Percentiles rank a stretch among this genome's conserved stretches.
phyloP scores from a whole-genome alignment of 441 rosid genomes.

The Sinapis alba region DNA sequence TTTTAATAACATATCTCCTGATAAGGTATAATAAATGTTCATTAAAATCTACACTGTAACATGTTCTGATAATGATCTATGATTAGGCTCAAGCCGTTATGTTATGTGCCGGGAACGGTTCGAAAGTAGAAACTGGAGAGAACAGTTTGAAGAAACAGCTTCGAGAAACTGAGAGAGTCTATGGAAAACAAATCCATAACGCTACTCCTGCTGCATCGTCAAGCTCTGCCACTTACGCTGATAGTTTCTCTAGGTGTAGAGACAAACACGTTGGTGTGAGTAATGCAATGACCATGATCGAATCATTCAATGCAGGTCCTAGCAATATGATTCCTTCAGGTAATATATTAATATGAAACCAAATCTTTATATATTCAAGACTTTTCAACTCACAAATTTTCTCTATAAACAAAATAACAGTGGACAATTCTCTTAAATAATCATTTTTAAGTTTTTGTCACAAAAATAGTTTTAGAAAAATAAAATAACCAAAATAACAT shows the following conservation, averaged over 20 bases:
- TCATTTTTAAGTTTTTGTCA: no score
- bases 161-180: conserved; percentile 46
- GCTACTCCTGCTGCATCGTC: conserved; percentile 61
- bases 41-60: background rate
- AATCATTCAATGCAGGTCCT: conserved; percentile 44
- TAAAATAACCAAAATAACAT: no score
- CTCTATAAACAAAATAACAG: no score
- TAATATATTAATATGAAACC: conserved; percentile 26
- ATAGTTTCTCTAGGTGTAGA: conserved; percentile 50
- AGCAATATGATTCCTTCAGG: conserved; percentile 63
- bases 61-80: background rate
- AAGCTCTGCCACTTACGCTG: conserved; percentile 49
- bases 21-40: conserved; percentile 57
- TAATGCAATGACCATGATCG: conserved; percentile 45
- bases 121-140: conserved; percentile 32
- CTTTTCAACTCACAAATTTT: no score
- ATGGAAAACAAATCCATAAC: conserved; percentile 42
- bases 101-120: conserved; percentile 63
- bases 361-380: background rate
- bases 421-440: no score
- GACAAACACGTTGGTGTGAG: conserved; percentile 49
- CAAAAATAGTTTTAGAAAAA: no score
- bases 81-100: conserved; percentile 81
- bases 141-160: conserved; percentile 20
- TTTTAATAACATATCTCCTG: conserved; percentile 64